Percentiles rank a stretch among this genome's conserved stretches.
Conservation (phyloP, 1,284 basidiomycete genomes). For the Ustanciosporium gigantosporum region DNA sequence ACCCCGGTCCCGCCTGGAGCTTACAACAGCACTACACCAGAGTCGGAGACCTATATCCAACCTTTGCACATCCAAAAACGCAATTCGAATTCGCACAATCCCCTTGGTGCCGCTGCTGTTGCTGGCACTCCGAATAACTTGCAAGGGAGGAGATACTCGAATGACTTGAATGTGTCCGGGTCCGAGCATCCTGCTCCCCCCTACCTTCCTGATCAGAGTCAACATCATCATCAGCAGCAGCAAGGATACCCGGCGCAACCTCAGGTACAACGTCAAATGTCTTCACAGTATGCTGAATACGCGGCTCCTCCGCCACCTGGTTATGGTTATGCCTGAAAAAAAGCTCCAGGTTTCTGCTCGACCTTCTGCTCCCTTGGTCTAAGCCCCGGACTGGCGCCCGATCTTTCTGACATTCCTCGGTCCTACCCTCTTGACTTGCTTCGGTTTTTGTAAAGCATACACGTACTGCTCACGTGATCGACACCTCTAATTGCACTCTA, state of each 20-base stretch:
- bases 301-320: constrained; percentile 34
- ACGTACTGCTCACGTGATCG: too few relatives aligned
- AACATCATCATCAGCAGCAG: constrained; percentile 1
- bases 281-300: constrained; percentile 29
- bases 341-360: too few relatives aligned
- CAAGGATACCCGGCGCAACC: not conserved
- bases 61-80: constrained; percentile 44
- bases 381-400: too few relatives aligned
- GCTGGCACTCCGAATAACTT: constrained; percentile 13
- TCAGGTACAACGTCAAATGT: constrained; percentile 6
- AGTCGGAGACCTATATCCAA: constrained; percentile 11
- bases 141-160: constrained; percentile 19
- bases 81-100: constrained; percentile 12
- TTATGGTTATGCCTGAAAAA: constrained; percentile 21
- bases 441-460: too few relatives aligned
- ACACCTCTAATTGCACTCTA: too few relatives aligned
- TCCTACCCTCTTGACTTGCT: too few relatives aligned
- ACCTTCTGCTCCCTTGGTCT: too few relatives aligned
- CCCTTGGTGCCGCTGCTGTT: constrained; percentile 16
- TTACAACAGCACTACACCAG: constrained; percentile 5
- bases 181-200: constrained; percentile 32
- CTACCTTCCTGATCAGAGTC: constrained; percentile 12
- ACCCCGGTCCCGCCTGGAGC: constrained; percentile 17
- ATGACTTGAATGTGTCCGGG: constrained; percentile 9
- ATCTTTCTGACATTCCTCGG: too few relatives aligned